These are phyloP conservation scores for Penicillium pulvis DNA, from an alignment of 495 filamentous ascomycete genomes.

Conservation along the genomic window DNA sequence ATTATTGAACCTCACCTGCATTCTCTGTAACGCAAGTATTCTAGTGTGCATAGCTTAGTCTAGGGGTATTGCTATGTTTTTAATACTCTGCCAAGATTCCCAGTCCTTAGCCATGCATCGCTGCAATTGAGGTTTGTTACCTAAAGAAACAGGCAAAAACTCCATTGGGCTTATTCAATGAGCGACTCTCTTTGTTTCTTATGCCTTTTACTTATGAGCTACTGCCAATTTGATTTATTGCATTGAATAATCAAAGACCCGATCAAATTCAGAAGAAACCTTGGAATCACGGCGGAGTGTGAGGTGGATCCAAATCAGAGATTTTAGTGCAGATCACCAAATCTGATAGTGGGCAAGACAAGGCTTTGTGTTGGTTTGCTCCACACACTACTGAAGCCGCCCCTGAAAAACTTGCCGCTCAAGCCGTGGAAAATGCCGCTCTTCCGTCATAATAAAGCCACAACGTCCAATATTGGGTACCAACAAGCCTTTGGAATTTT, in stretches of 20 bases:
- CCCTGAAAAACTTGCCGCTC: neutral
- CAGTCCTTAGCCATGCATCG: no score
- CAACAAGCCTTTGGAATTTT: neutral
- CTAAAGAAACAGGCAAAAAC: no score
- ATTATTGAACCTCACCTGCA: no score
- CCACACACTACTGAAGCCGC: neutral
- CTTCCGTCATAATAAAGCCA: slow-evolving; percentile 4
- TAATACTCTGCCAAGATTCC: no score
- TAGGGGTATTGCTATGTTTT: no score
- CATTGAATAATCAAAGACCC: neutral
- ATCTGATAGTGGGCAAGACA: slow-evolving; percentile 1
- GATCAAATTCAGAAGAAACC: neutral
- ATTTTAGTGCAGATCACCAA: slow-evolving; percentile 4
- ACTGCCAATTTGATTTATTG: no score
- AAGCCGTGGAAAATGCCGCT: neutral
- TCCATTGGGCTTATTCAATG: no score
- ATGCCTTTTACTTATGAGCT: no score
- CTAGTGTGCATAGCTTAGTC: no score
- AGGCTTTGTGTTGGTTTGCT: neutral
- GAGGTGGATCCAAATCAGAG: slow-evolving; percentile 2
- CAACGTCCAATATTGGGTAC: neutral
- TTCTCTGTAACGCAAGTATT: no score
- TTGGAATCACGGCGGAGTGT: neutral
- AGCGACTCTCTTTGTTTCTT: no score
- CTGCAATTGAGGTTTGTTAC: no score